Percentiles rank a stretch among this genome's conserved stretches.
phyloP scores from a whole-genome alignment of 2,329 filamentous ascomycete species.

The Colletotrichum tamarilloi region DNA sequence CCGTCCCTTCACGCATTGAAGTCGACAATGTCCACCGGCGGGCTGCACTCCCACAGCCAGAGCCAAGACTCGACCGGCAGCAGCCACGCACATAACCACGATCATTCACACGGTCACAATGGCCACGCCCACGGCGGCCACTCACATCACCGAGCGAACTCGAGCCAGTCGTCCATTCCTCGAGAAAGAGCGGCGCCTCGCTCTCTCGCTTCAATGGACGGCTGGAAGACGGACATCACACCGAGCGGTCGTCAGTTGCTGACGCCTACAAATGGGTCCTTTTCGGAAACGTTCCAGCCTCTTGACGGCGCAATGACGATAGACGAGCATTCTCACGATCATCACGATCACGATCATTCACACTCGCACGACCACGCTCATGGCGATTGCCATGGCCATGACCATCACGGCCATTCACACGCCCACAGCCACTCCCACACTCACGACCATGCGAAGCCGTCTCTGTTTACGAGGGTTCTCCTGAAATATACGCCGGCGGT shows the following conservation, averaged over 20 bases:
- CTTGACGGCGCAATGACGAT: slow-evolving; percentile 30
- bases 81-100: slow-evolving; percentile 45
- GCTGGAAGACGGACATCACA: slow-evolving; percentile 55
- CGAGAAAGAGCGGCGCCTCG: slow-evolving; percentile 47
- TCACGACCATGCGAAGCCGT: slow-evolving; percentile 62
- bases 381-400: slow-evolving; percentile 42
- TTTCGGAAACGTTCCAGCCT: slow-evolving; percentile 32
- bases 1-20: slow-evolving; percentile 53
- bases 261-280: slow-evolving; percentile 40
- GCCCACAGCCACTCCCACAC: slow-evolving; percentile 40
- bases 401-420: slow-evolving; percentile 45
- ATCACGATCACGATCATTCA: slow-evolving; percentile 39
- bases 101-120: slow-evolving; percentile 38
- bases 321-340: slow-evolving; percentile 39
- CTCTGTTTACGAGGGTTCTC: slow-evolving; percentile 77
- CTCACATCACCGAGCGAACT: slow-evolving; percentile 39
- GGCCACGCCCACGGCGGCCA: slow-evolving; percentile 42
- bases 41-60: slow-evolving; percentile 43
- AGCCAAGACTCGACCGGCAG: slow-evolving; percentile 38
- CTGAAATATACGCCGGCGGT: slow-evolving; percentile 76
- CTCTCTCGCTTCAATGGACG: slow-evolving; percentile 48
- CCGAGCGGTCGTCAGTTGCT: slow-evolving; percentile 54
- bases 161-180: slow-evolving; percentile 25
- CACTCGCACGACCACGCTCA: slow-evolving; percentile 39
- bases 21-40: slow-evolving; percentile 42